Base-by-base conservation (phyloP, 2,329 filamentous ascomycete genomes). In the Paecilomyces sp. region DNA sequence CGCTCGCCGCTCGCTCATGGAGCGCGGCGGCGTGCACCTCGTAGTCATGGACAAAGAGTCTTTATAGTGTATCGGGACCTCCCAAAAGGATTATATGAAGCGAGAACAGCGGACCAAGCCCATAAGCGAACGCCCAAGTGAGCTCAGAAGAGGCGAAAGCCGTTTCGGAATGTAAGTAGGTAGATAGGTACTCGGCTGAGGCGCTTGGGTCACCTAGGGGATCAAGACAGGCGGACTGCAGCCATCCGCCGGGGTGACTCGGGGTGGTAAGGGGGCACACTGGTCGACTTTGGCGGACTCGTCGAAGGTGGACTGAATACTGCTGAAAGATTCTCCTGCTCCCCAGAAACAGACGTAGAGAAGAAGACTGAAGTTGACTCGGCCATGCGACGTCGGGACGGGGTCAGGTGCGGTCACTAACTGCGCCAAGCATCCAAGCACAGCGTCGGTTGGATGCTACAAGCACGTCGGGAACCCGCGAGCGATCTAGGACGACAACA, bases 1-100 rank as follows among this genome's bases (percentile, higher is more conserved):
- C 31, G 65, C 63, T 56, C 67, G 64, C 63, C 61, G 65, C 61
- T 68, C 65, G 59, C 61, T 65, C 61, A 70, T 61, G 58, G 62
- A 65, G 58, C 62, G 65, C 63, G 58, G 67, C 60, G 62, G 59
- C 59, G 63, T 61, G 60, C 54, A 60, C 57, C 57, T 61, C 55
- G 58, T 58, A 60, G 62, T 58, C 62, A 63, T 63, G 56, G 41
- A 54, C 11, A 15, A 28, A 30, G 52, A 41, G 41, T 55, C 51
- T 30, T 54, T 53, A 47, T 47, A 47, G 5, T 18, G 41, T 8
- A 47, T 47, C 41, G n/a, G 7, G 41, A 18, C 9, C n/a, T 47
- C 18, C 41, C n/a, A 18, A 47, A n/a, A 47, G 41, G 41, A 3
- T 22, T 47, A 47, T 47, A 47, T 5, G 41, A 47, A 47, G 41